These are phyloP conservation scores for Kluyveromyces sp. DNA, from an alignment of 1,139 yeast genomes.

Conservation along the genomic window DNA sequence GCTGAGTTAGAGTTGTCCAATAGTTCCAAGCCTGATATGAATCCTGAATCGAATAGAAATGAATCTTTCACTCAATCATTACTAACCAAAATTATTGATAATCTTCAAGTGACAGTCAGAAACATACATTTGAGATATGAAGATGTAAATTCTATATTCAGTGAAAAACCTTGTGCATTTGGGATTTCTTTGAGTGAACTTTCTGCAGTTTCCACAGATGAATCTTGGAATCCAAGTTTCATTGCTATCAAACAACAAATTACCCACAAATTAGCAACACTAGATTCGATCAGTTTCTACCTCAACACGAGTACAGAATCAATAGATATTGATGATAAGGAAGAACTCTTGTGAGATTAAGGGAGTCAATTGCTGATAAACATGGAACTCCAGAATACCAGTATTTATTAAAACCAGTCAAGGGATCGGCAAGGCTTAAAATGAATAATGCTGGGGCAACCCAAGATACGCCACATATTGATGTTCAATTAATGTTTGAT, in stretches of 20 bases:
- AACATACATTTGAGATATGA: slow-evolving; percentile 91
- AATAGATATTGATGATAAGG: slow-evolving; percentile 40
- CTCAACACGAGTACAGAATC: slow-evolving; percentile 69
- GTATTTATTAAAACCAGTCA: slow-evolving; percentile 76
- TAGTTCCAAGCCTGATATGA: slow-evolving; percentile 35
- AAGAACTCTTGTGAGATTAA: slow-evolving; percentile 40
- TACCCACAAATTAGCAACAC: slow-evolving; percentile 70
- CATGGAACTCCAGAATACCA: slow-evolving; percentile 38
- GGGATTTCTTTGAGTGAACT: slow-evolving; percentile 81
- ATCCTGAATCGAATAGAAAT: slow-evolving; percentile 43
- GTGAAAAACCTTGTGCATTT: slow-evolving; percentile 68
- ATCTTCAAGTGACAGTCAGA: slow-evolving; percentile 84
- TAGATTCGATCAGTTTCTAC: slow-evolving; percentile 70
- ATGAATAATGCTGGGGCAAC: slow-evolving; percentile 74
- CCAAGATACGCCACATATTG: slow-evolving; percentile 61
- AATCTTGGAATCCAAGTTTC: slow-evolving; percentile 78
- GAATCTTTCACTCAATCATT: slow-evolving; percentile 83
- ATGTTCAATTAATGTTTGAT: slow-evolving; percentile 71
- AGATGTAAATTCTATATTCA: slow-evolving; percentile 52
- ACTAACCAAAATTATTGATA: slow-evolving; percentile 84
- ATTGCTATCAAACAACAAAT: slow-evolving; percentile 61
- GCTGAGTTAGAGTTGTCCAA: slow-evolving; percentile 60
- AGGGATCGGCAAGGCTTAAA: slow-evolving; percentile 78
- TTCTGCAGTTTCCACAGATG: slow-evolving; percentile 87
- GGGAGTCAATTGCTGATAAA: slow-evolving; percentile 29